Evolutionary conservation across 495 filamentous ascomycete species (phyloP).

Genomic region (Pyrenopolyporus hunteri): DNA sequence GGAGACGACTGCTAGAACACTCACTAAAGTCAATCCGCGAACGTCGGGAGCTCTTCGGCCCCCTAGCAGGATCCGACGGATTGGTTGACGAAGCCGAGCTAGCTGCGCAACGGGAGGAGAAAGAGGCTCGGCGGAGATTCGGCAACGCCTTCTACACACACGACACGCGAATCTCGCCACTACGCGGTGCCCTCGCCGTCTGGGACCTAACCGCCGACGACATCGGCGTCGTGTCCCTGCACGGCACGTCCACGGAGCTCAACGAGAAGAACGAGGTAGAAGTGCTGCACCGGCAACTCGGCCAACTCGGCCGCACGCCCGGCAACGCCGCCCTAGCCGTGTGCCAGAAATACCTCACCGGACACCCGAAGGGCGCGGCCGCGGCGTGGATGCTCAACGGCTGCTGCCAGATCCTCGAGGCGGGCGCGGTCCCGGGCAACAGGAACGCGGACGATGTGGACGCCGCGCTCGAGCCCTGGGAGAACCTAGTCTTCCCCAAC

Average conservation of each 20-base stretch:
- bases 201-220: slow-evolving; percentile 98
- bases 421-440: slow-evolving; percentile 91
- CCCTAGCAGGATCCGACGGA: slow-evolving; percentile 77
- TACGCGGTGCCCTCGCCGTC: slow-evolving; percentile 91
- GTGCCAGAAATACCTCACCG: slow-evolving; percentile 98
- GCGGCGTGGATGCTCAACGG: slow-evolving; percentile 99
- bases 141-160: slow-evolving; percentile 98
- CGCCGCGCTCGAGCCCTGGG: slow-evolving; percentile 89
- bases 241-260: slow-evolving; percentile 95
- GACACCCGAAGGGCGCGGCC: slow-evolving; percentile 97
- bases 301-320: slow-evolving; percentile 88
- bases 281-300: slow-evolving; percentile 92
- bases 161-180: slow-evolving; percentile 87
- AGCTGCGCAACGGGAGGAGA: slow-evolving; percentile 84
- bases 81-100: slow-evolving; percentile 81
- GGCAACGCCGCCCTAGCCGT: slow-evolving; percentile 94
- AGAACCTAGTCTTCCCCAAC: slow-evolving; percentile 94
- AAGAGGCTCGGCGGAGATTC: slow-evolving; percentile 83
- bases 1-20: slow-evolving; percentile 86
- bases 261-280: slow-evolving; percentile 99
- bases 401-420: slow-evolving; percentile 88
- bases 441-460: slow-evolving; percentile 97
- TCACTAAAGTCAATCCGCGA: slow-evolving; percentile 87
- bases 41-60: slow-evolving; percentile 87
- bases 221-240: slow-evolving; percentile 90